Percentiles rank a stretch among this genome's conserved stretches.
Evolutionary conservation across 345 rosid species (phyloP).

Genomic region (Gossypium herbaceum): DNA sequence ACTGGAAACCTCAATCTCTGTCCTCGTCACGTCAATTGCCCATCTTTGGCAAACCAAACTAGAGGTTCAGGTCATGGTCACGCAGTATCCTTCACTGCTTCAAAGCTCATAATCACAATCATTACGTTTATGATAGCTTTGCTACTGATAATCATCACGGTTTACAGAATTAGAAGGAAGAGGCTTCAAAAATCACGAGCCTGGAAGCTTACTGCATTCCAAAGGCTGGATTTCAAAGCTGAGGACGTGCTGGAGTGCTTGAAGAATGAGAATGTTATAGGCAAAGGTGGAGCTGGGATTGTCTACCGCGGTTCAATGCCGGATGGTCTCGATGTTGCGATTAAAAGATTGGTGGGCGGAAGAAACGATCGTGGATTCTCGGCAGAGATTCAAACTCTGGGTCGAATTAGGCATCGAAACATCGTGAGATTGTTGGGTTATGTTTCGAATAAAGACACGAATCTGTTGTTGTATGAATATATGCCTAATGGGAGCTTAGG

Average conservation of each 20-base stretch:
- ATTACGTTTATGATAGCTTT: slow-evolving; percentile 36
- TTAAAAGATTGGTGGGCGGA: slow-evolving; percentile 73
- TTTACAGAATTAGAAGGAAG: slow-evolving; percentile 44
- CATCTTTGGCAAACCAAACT: slow-evolving; percentile 9
- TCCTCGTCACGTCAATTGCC: slow-evolving; percentile 36
- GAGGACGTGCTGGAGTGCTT: slow-evolving; percentile 77
- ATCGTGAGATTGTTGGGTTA: slow-evolving; percentile 76
- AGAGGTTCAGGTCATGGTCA: slow-evolving; percentile 26
- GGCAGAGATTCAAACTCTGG: slow-evolving; percentile 85
- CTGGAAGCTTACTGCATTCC: slow-evolving; percentile 89
- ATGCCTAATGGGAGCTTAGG: slow-evolving; percentile 95
- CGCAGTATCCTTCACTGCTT: slow-evolving; percentile 31
- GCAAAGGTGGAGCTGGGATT: slow-evolving; percentile 89
- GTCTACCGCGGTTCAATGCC: slow-evolving; percentile 86
- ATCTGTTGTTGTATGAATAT: slow-evolving; percentile 73
- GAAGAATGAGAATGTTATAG: slow-evolving; percentile 82
- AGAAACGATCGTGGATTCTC: slow-evolving; percentile 75
- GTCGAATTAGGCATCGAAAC: slow-evolving; percentile 75
- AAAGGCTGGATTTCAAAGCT: slow-evolving; percentile 61
- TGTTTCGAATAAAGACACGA: slow-evolving; percentile 81
- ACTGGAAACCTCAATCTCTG: slow-evolving; percentile 73
- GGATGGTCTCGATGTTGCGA: slow-evolving; percentile 63
- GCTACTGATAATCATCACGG: slow-evolving; percentile 40
- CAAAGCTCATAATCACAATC: slow-evolving; percentile 42
- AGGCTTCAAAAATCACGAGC: slow-evolving; percentile 39